These are phyloP conservation scores for Mantamonas sphyraenae DNA, from an alignment of 78 protist genomes.

Conservation along the genomic window DNA sequence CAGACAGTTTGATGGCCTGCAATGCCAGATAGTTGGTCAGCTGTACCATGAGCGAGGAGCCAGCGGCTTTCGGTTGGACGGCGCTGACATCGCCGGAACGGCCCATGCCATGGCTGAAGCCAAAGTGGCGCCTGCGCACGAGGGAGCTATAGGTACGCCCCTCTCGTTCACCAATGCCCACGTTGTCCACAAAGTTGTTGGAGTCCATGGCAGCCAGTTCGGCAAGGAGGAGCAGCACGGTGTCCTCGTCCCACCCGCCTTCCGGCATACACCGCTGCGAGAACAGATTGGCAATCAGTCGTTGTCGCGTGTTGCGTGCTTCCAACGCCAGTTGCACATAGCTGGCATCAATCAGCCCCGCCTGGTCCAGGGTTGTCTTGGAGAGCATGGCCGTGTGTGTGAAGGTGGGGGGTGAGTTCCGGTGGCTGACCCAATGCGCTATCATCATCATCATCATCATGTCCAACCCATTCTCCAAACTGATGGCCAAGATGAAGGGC, in stretches of 20 bases:
- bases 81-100: constrained; percentile 93
- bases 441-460: too few relatives aligned
- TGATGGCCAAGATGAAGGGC: too few relatives aligned
- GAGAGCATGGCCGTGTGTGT: too few relatives aligned
- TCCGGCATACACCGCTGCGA: constrained; percentile 38
- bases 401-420: too few relatives aligned
- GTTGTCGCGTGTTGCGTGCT: too few relatives aligned
- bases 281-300: too few relatives aligned
- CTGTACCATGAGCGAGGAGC: constrained; percentile 84
- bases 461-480: too few relatives aligned
- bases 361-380: too few relatives aligned
- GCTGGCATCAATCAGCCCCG: too few relatives aligned
- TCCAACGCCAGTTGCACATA: too few relatives aligned
- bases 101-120: constrained; percentile 92
- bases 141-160: constrained; percentile 70
- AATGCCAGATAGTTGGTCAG: constrained; percentile 56
- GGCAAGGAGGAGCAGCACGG: constrained; percentile 14
- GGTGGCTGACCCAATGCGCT: too few relatives aligned
- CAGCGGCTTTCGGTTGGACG: constrained; percentile 99
- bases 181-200: constrained; percentile 41
- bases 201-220: constrained; percentile 46
- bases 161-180: constrained; percentile 98
- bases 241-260: constrained; percentile 30
- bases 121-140: constrained; percentile 56
- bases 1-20: constrained; percentile 43